A percentile compares a stretch with the other conserved stretches of the same genome.
Evolutionary conservation across 169 alveolate genomes (phyloP).

Genomic region (Theileria parva): DNA sequence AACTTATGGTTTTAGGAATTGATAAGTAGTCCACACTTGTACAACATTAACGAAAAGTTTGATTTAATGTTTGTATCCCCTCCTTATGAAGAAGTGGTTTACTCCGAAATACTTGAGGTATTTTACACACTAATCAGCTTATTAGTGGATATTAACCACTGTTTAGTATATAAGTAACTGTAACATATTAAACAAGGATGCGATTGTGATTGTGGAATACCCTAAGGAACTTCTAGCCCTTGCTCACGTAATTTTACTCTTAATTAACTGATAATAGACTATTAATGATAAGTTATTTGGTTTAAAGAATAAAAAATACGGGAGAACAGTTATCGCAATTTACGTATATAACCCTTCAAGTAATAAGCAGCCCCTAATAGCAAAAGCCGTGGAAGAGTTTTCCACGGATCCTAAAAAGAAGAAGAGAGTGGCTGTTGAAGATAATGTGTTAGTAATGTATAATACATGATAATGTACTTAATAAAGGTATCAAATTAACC

Average conservation of each 20-base stretch:
- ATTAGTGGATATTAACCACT: not conserved
- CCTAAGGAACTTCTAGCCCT: slow-evolving; percentile 72
- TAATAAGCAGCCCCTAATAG: slow-evolving; percentile 18
- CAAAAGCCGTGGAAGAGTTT: not conserved
- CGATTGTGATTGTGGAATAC: slow-evolving; percentile 76
- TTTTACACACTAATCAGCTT: not conserved
- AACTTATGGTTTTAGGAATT: slow-evolving; percentile 33
- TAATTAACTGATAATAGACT: slow-evolving; percentile 3
- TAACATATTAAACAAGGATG: slow-evolving; percentile 63
- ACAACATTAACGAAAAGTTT: slow-evolving; percentile 65
- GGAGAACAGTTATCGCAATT: slow-evolving; percentile 76
- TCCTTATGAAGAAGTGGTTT: slow-evolving; percentile 79
- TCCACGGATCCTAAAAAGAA: not conserved
- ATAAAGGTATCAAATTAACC: slow-evolving; percentile 36
- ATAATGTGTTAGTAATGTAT: not conserved
- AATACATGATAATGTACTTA: slow-evolving; percentile 27
- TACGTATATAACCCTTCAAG: slow-evolving; percentile 74
- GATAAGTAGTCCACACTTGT: slow-evolving; percentile 63
- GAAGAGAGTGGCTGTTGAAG: not conserved
- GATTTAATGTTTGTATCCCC: slow-evolving; percentile 76
- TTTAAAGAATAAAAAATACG: slow-evolving; percentile 75
- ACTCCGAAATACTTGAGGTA: slow-evolving; percentile 70
- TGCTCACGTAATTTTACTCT: slow-evolving; percentile 67
- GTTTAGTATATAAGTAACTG: slow-evolving; percentile 66
- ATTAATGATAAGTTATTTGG: slow-evolving; percentile 70